Evolutionary conservation across 2,329 filamentous ascomycete genomes (phyloP), one percentile per base, ranked within the genome.

Genomic region (Daldinia sp.): DNA sequence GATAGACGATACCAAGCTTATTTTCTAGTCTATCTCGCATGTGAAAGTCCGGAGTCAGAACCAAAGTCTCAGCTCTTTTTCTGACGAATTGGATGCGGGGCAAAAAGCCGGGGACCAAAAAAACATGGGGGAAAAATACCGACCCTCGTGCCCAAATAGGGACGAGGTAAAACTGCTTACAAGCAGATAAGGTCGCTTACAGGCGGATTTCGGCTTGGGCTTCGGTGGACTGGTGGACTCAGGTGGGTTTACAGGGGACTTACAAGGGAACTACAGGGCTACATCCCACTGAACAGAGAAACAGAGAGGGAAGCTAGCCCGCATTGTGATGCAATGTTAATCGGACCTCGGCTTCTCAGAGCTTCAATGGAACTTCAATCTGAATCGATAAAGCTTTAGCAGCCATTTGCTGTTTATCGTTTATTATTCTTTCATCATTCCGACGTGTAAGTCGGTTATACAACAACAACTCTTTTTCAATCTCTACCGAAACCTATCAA

Each of bases 251-350:
- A 54, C 33, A 30, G n/a, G 39, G 26, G 20, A 30, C n/a, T 23
- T 26, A 13, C 12, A 48, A 10, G 48, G 50, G 50, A 12, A 39
- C 20, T 28, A 28, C 37, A 55, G 48, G 37, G 37, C 39, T 53
- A 44, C 42, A 67, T 41, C 54, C 60, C 63, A 61, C 42, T 57
- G 33, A 35, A 57, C 18, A 48, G 55, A 20, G 9, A 26, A 33
- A 13, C 10, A 42, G 33, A 44, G 23, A 37, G 51, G 50, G 51
- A 18, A 63, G 23, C 44, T 61, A 61, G 57, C 64, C 60, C 60
- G 62, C 57, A 66, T 65, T 74, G 73, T 76, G 73, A 76, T 76
- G 73, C 73, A 72, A 76, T 75, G 73, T 71, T 9, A 76, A 76
- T 75, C 74, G 75, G 72, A 77, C 75, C 75, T 77, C 75, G 75